Base-by-base conservation (phyloP, 2,329 filamentous ascomycete genomes). In the Scedosporium boydii region DNA sequence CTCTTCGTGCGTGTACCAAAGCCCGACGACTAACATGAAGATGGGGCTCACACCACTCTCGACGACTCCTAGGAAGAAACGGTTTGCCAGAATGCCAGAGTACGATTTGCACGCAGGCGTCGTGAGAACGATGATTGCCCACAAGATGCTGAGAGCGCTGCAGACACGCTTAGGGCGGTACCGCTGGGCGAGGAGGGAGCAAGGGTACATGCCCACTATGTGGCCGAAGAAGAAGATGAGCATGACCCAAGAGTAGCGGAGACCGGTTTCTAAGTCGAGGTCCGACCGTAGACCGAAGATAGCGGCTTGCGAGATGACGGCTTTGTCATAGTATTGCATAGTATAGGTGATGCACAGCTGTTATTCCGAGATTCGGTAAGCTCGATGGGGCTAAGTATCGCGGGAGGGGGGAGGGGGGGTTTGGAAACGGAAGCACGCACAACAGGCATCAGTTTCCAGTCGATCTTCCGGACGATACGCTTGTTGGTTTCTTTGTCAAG, bases 11-110 rank as follows among this genome's bases (percentile, higher is more conserved):
- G 48, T 53, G 21, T 63, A 61, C 48, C 59, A 82, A 73, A 80
- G 79, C 3, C 74, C 71, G 1, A 80, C 75, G 42, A 81, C 77
- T 71, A 82, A 74, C 74, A 81, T 80, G 61, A 80, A 80, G 12
- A 76, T 76, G 0, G 80, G 78, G 0, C 77, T 79, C 9, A 82
- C 77, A 0, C 76, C 74, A 0, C 78, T 76, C 66, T 82, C 79
- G 18, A 81, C 79, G 0, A 75, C 65, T 0, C 79, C 79, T 0
- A 82, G 69, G 2, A 81, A 68, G 61, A 80, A 78, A 0, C 79
- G 75, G 46, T 75, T 77, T 0, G 75, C 69, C 0, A 76, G 75
- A 16, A 81, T 68, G 0, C 77, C 76, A 0, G 70, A 72, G 60
- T 79, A 82, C 6, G 62, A 73, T 74, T 69, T 68, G 16, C 72